Conservation (phyloP, 805 yeast species). For the Candida cerambycidarum region DNA sequence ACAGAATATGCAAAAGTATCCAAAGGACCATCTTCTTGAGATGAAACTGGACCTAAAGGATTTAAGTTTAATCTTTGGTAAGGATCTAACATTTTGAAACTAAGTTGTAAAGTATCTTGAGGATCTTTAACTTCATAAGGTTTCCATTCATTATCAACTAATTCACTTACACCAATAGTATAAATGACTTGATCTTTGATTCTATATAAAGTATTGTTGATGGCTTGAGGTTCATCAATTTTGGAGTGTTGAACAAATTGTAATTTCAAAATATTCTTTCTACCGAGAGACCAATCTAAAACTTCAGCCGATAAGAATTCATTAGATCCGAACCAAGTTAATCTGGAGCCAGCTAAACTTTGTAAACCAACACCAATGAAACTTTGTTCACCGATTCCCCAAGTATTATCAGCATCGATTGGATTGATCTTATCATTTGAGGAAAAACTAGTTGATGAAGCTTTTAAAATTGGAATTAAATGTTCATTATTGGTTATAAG, state of each 20-base stretch:
- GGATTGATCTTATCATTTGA: slow-evolving; percentile 41
- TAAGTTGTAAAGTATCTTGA: slow-evolving; percentile 70
- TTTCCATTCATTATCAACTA: slow-evolving; percentile 57
- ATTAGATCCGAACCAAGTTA: slow-evolving; percentile 76
- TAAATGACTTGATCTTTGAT: slow-evolving; percentile 70
- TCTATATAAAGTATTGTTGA: slow-evolving; percentile 54
- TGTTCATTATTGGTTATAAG: slow-evolving; percentile 66
- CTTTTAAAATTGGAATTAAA: slow-evolving; percentile 67
- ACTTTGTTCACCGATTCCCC: slow-evolving; percentile 84
- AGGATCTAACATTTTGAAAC: slow-evolving; percentile 90
- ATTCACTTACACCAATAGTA: slow-evolving; percentile 49
- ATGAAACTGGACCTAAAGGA: slow-evolving; percentile 39
- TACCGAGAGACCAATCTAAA: slow-evolving; percentile 70
- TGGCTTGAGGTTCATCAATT: slow-evolving; percentile 42
- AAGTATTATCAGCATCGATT: slow-evolving; percentile 49
- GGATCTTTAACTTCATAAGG: slow-evolving; percentile 49
- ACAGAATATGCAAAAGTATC: slow-evolving; percentile 50
- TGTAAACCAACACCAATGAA: slow-evolving; percentile 76
- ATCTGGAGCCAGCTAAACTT: slow-evolving; percentile 73
- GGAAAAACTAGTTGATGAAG: slow-evolving; percentile 65
- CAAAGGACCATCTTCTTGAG: slow-evolving; percentile 32
- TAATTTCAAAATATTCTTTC: slow-evolving; percentile 60
- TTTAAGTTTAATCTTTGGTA: slow-evolving; percentile 76
- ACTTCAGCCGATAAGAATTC: slow-evolving; percentile 44
- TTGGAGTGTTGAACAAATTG: slow-evolving; percentile 56